A percentile compares a stretch with the other conserved stretches of the same genome.
These are phyloP conservation scores for Rhizomucor pusillus DNA, from an alignment of 371 early-diverging fungal genomes.

Conservation along the genomic window DNA sequence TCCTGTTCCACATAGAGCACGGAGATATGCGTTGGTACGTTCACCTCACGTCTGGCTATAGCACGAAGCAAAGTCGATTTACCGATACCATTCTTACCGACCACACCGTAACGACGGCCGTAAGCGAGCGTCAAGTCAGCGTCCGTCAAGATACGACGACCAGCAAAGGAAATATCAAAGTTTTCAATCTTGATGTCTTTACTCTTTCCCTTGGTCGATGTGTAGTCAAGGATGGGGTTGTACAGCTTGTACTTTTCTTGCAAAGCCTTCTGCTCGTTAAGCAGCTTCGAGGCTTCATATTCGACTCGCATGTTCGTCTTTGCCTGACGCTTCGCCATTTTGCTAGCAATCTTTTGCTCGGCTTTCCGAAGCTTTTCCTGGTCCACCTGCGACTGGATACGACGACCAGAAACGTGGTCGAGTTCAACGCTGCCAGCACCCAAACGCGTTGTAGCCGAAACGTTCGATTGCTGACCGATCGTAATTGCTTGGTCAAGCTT, in stretches of 20 bases:
- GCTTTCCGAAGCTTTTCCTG: slow-evolving; percentile 89
- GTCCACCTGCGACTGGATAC: slow-evolving; percentile 85
- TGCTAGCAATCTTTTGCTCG: slow-evolving; percentile 88
- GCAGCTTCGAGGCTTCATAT: slow-evolving; percentile 80
- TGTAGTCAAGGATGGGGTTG: slow-evolving; percentile 85
- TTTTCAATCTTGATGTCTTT: slow-evolving; percentile 95
- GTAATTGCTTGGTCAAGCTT: slow-evolving; percentile 60
- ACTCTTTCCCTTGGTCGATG: slow-evolving; percentile 77
- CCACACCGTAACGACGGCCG: slow-evolving; percentile 93
- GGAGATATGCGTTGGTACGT: slow-evolving; percentile 83
- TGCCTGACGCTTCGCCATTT: slow-evolving; percentile 81
- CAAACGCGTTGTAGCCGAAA: slow-evolving; percentile 57
- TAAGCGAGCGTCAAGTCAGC: slow-evolving; percentile 80
- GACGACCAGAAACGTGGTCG: slow-evolving; percentile 63
- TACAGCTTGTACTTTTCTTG: slow-evolving; percentile 70
- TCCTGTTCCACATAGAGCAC: slow-evolving; percentile 98
- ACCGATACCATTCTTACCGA: slow-evolving; percentile 98
- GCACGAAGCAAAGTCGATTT: slow-evolving; percentile 97
- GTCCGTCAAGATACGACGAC: slow-evolving; percentile 90
- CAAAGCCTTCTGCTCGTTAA: slow-evolving; percentile 67
- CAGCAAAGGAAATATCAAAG: slow-evolving; percentile 95
- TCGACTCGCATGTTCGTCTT: slow-evolving; percentile 56
- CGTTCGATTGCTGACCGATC: slow-evolving; percentile 51
- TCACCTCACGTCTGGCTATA: slow-evolving; percentile 88
- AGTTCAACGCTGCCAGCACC: slow-evolving; percentile 55